A percentile compares a stretch with the other conserved stretches of the same genome.
These are phyloP conservation scores for Fusarium pininemorale DNA, from an alignment of 2,329 filamentous ascomycete species.

Conservation along the genomic window DNA sequence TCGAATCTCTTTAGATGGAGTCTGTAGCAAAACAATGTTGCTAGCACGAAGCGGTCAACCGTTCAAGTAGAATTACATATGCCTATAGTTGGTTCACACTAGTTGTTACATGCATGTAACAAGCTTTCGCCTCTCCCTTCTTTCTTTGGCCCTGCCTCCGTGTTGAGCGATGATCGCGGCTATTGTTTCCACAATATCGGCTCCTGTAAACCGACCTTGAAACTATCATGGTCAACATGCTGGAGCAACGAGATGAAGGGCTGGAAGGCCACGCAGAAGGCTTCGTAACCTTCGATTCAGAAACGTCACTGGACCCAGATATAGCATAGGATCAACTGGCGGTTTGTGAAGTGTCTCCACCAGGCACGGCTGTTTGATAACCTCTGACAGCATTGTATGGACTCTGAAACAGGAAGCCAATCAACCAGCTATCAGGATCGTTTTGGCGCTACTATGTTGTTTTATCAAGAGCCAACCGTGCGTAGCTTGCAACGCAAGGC, in stretches of 20 bases:
- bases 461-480: constrained; percentile 4
- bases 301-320: constrained; percentile 35
- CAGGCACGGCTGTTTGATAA: constrained; percentile 15
- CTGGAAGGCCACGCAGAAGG: constrained; percentile 19
- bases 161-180: constrained; percentile 23
- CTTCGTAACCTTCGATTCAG: constrained; percentile 36
- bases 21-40: not conserved
- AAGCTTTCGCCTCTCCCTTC: constrained; percentile 29
- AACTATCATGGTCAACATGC: constrained; percentile 18
- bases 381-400: constrained; percentile 17
- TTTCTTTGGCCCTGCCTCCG: constrained; percentile 26
- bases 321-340: constrained; percentile 28
- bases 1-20: constrained; percentile 2
- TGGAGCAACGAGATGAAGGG: constrained; percentile 21
- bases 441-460: constrained; percentile 19
- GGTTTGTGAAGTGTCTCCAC: constrained; percentile 30
- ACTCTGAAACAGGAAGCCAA: constrained; percentile 41
- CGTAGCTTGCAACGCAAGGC: constrained; percentile 32
- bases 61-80: not conserved
- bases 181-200: constrained; percentile 26
- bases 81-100: not conserved
- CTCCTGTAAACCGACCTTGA: constrained; percentile 29
- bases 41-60: constrained; percentile 3
- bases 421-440: constrained; percentile 30
- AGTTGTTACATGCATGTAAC: constrained; percentile 9